These are phyloP conservation scores for Aspergillus sp. DNA, from an alignment of 2,329 filamentous ascomycete genomes.

Conservation along the genomic window DNA sequence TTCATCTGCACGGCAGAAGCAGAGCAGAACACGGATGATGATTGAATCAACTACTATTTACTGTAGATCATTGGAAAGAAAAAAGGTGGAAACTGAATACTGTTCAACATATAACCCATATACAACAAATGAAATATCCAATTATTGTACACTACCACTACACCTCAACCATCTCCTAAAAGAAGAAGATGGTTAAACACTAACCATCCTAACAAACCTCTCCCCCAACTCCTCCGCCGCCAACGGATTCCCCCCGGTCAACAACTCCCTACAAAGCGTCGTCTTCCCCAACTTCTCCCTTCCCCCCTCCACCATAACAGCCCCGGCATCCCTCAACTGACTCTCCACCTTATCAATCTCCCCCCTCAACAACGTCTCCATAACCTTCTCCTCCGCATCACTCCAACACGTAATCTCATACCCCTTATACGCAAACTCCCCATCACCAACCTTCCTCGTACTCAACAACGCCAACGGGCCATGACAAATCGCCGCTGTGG, in stretches of 20 bases:
- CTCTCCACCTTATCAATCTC: conserved; percentile 49
- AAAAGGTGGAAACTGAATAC: too few species aligned
- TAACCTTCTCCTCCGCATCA: conserved; percentile 49
- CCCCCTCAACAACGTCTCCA: conserved; percentile 48
- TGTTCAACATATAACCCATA: background rate
- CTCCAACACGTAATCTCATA: conserved; percentile 51
- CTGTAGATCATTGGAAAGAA: background rate
- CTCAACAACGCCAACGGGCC: conserved; percentile 50
- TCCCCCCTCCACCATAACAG: conserved; percentile 47
- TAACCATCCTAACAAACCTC: conserved; percentile 38
- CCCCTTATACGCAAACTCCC: conserved; percentile 48
- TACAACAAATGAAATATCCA: background rate
- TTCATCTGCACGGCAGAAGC: background rate
- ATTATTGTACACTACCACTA: background rate
- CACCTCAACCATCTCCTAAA: background rate
- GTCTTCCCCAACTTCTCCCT: conserved; percentile 45
- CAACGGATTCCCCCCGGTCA: conserved; percentile 38
- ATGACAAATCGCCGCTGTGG: conserved; percentile 51
- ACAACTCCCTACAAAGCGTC: conserved; percentile 47
- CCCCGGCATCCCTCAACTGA: conserved; percentile 42
- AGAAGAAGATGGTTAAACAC: conserved; percentile 15
- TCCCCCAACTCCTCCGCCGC: conserved; percentile 36
- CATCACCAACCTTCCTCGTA: conserved; percentile 42
- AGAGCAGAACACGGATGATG: background rate
- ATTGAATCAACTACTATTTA: background rate